Conservation (phyloP, 164 flowering plant genomes). For the Liriodendron chinense region DNA sequence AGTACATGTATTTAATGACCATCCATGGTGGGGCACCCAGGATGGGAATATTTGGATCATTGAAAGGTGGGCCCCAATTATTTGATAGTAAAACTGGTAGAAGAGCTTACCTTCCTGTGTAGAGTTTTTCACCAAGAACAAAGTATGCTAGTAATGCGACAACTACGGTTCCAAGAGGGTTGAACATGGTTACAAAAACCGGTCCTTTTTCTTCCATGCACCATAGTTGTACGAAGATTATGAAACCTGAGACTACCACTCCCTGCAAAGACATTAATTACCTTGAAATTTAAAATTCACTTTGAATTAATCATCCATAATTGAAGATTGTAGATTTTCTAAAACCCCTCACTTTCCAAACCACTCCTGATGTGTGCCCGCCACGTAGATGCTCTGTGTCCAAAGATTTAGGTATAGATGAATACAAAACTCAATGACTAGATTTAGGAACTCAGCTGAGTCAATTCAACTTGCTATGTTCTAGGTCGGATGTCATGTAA, state of each 20-base stretch:
- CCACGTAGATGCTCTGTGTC: too few species aligned
- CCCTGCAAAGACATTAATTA: constrained; percentile 52
- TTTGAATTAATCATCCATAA: neutral
- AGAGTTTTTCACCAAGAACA: constrained; percentile 60
- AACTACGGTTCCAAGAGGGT: constrained; percentile 62
- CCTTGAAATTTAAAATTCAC: constrained; percentile 4
- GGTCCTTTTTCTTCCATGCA: constrained; percentile 74
- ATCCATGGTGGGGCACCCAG: neutral
- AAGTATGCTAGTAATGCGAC: constrained; percentile 68
- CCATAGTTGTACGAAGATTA: constrained; percentile 66
- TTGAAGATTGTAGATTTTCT: too few species aligned
- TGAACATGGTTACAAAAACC: constrained; percentile 85
- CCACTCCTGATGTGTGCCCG: too few species aligned
- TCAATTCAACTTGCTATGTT: too few species aligned
- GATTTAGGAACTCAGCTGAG: too few species aligned
- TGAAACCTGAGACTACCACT: constrained; percentile 54
- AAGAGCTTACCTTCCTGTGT: constrained; percentile 56
- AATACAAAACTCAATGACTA: too few species aligned
- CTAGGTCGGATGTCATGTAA: too few species aligned
- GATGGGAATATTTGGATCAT: neutral
- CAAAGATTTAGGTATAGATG: too few species aligned
- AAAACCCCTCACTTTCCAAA: too few species aligned
- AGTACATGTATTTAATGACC: too few species aligned
- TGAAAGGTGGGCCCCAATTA: neutral
- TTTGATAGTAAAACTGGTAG: neutral